Evolutionary conservation across 768 basidiomycete genomes (phyloP).

Genomic region (Kwoniella dejecticola): DNA sequence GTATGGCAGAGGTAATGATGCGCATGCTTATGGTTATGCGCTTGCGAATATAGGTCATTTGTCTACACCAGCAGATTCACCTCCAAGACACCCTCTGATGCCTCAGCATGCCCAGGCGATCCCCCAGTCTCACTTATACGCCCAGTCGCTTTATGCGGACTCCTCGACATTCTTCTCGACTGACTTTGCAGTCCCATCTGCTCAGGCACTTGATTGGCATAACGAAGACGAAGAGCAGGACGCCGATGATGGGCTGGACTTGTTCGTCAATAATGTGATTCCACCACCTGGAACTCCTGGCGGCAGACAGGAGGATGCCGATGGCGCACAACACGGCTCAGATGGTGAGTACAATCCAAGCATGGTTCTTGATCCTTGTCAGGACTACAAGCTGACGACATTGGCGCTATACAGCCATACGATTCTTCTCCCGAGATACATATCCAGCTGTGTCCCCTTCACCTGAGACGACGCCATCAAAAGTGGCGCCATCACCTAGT

Average conservation of each 20-base stretch:
- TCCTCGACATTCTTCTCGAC: conserved; percentile 16
- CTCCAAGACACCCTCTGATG: conserved; percentile 2
- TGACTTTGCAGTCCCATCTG: conserved; percentile 2
- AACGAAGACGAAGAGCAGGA: not conserved
- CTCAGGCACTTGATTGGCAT: not conserved
- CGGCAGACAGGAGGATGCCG: conserved; percentile 32
- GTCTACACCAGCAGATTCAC: conserved; percentile 19
- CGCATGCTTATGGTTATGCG: not conserved
- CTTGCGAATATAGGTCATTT: conserved; percentile 22
- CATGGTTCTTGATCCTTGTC: too few species aligned
- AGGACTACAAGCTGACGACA: not conserved
- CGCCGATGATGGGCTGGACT: conserved; percentile 31
- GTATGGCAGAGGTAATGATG: not conserved
- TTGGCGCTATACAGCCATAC: conserved; percentile 20
- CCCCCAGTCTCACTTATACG: conserved; percentile 18
- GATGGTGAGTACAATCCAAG: too few species aligned
- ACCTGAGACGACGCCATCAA: conserved; percentile 7
- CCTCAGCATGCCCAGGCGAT: conserved; percentile 36
- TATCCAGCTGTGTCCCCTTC: conserved; percentile 24
- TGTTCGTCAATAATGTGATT: conserved; percentile 21
- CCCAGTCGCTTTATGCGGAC: conserved; percentile 18
- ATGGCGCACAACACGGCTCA: conserved; percentile 25
- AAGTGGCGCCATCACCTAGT: conserved; percentile 5
- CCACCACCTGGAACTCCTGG: conserved; percentile 43
- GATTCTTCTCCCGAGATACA: conserved; percentile 48